Percentiles rank a stretch among this genome's conserved stretches.
Conservation (phyloP, 2,329 filamentous ascomycete genomes). For the Diaporthe vaccinii region DNA sequence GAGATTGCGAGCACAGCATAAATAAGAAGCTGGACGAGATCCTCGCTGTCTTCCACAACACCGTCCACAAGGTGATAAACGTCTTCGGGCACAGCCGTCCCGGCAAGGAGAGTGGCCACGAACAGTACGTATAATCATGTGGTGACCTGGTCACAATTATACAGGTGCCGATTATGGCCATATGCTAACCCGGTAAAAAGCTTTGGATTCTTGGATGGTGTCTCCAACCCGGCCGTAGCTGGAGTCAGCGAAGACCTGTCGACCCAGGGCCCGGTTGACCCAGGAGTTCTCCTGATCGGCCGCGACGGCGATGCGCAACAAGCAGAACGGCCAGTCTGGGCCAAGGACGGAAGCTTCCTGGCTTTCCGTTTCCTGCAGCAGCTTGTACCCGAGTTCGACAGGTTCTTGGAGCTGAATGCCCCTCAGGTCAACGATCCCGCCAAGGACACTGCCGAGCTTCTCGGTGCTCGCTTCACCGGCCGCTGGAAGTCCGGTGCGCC, state of each 20-base stretch:
- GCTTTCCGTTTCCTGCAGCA: conserved; percentile 59
- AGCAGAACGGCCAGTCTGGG: conserved; percentile 52
- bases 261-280: conserved; percentile 49
- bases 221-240: conserved; percentile 56
- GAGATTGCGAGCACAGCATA: conserved; percentile 47
- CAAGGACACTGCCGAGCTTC: conserved; percentile 48
- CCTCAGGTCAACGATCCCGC: conserved; percentile 44
- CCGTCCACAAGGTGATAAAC: conserved; percentile 49
- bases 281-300: conserved; percentile 54
- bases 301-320: conserved; percentile 50
- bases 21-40: conserved; percentile 47
- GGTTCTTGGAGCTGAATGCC: conserved; percentile 53
- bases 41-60: conserved; percentile 49
- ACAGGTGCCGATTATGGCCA: too few relatives aligned
- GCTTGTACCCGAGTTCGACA: conserved; percentile 59
- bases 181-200: not conserved
- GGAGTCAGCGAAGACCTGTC: conserved; percentile 50
- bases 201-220: conserved; percentile 59
- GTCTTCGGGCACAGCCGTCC: conserved; percentile 52
- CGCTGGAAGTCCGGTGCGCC: conserved; percentile 58
- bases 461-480: conserved; percentile 58
- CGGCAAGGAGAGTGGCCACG: conserved; percentile 51
- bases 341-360: conserved; percentile 59
- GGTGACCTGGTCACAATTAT: too few relatives aligned
- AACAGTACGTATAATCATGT: conserved; percentile 45